A percentile compares a stretch with the other conserved stretches of the same genome.
These are phyloP conservation scores for Rhodotorula sp. DNA, from an alignment of 1,284 basidiomycete genomes.

Conservation along the genomic window DNA sequence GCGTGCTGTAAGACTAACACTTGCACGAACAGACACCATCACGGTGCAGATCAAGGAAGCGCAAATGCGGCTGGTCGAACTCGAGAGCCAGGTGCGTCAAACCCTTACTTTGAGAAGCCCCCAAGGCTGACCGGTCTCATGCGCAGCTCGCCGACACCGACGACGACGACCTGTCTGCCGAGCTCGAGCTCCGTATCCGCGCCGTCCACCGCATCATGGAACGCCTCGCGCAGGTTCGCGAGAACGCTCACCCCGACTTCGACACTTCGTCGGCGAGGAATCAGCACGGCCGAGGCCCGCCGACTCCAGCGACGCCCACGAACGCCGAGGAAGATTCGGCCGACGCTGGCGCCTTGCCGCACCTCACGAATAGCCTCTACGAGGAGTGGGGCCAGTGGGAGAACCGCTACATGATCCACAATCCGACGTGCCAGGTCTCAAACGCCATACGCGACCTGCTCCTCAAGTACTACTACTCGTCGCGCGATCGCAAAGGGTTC, in stretches of 20 bases:
- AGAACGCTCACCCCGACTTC: background rate
- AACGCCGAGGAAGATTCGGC: slow-evolving; percentile 21
- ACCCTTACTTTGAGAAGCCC: background rate
- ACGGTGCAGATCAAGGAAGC: slow-evolving; percentile 39
- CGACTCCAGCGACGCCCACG: slow-evolving; percentile 2
- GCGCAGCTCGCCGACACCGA: background rate
- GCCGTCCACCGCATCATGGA: slow-evolving; percentile 32
- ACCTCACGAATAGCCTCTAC: slow-evolving; percentile 50
- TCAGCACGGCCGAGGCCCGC: slow-evolving; percentile 25
- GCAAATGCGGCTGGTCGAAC: slow-evolving; percentile 25
- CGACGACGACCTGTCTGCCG: background rate
- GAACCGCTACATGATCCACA: slow-evolving; percentile 88
- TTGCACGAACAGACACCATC: slow-evolving; percentile 23
- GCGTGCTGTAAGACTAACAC: background rate
- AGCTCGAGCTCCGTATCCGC: slow-evolving; percentile 31
- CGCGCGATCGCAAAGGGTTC: slow-evolving; percentile 66
- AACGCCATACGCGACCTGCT: slow-evolving; percentile 76
- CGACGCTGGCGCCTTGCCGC: slow-evolving; percentile 28
- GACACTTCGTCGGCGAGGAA: background rate
- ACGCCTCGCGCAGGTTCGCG: slow-evolving; percentile 19
- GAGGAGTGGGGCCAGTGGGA: slow-evolving; percentile 79
- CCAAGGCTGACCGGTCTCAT: no score
- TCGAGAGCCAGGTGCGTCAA: slow-evolving; percentile 13
- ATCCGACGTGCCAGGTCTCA: slow-evolving; percentile 77
- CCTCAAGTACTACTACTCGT: slow-evolving; percentile 86